Percentiles rank a stretch among this genome's conserved stretches.
Evolutionary conservation across 2,329 filamentous ascomycete species (phyloP).

Genomic region (Fonsecaea multimorphosa): DNA sequence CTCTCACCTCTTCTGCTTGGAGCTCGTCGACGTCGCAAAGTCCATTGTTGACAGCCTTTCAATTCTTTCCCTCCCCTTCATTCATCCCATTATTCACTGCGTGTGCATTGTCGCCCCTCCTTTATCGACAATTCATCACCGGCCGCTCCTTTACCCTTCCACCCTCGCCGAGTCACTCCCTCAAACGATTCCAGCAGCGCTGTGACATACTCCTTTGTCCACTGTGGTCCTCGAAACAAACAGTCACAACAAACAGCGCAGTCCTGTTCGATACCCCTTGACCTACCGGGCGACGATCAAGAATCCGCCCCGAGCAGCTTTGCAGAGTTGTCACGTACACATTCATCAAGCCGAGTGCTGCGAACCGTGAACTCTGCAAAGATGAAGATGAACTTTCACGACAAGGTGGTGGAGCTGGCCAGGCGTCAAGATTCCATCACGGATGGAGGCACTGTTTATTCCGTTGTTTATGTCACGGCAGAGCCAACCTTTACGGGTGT

Average conservation of each 20-base stretch:
- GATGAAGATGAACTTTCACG: conserved; percentile 30
- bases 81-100: conserved; percentile 23
- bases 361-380: conserved; percentile 20
- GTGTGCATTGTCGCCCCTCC: conserved; percentile 47
- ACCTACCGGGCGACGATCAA: neutral
- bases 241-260: neutral
- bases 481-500: conserved; percentile 59
- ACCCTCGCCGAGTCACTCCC: conserved; percentile 1
- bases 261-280: neutral
- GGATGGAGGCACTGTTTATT: conserved; percentile 35
- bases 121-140: conserved; percentile 43
- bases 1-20: conserved; percentile 31
- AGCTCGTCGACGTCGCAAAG: conserved; percentile 24
- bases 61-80: conserved; percentile 30
- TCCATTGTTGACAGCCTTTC: conserved; percentile 7
- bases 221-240: neutral
- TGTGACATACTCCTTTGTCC: conserved; percentile 6
- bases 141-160: conserved; percentile 30
- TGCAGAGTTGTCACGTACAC: neutral
- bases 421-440: conserved; percentile 35
- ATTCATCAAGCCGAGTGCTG: neutral
- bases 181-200: conserved; percentile 17
- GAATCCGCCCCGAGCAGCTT: neutral
- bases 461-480: conserved; percentile 60
- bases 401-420: conserved; percentile 31